phyloP scores from a whole-genome alignment of 2,329 filamentous ascomycete genomes.

The Leptoxyphium fumago region DNA sequence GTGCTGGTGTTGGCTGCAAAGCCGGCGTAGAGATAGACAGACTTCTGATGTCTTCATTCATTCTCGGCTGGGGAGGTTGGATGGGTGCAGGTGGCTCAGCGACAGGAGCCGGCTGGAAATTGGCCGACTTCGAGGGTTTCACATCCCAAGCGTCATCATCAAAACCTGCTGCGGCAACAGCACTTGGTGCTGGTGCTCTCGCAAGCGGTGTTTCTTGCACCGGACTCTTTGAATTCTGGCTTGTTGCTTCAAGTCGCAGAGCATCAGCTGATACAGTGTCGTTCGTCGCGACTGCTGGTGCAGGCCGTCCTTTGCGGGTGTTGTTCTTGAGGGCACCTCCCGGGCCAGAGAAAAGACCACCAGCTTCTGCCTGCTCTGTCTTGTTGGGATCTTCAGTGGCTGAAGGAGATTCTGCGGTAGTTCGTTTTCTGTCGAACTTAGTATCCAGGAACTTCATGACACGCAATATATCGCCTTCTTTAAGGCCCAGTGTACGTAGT shows the following conservation, averaged over 20 bases:
- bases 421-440: slow-evolving; percentile 52
- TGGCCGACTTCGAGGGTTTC: slow-evolving; percentile 56
- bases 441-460: slow-evolving; percentile 80
- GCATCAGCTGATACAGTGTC: slow-evolving; percentile 80
- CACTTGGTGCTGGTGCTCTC: slow-evolving; percentile 30
- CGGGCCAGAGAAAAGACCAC: slow-evolving; percentile 79
- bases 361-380: slow-evolving; percentile 25
- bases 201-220: slow-evolving; percentile 30
- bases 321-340: slow-evolving; percentile 89
- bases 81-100: slow-evolving; percentile 23
- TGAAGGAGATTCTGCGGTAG: slow-evolving; percentile 1
- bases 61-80: slow-evolving; percentile 30
- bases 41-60: slow-evolving; percentile 58
- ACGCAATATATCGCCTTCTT: slow-evolving; percentile 91
- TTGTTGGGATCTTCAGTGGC: slow-evolving; percentile 26
- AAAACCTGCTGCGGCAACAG: slow-evolving; percentile 45
- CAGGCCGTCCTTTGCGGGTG: slow-evolving; percentile 78
- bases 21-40: slow-evolving; percentile 49
- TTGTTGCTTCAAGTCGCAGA: slow-evolving; percentile 48
- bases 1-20: slow-evolving; percentile 37
- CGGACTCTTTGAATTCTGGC: slow-evolving; percentile 35
- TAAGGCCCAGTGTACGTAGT: slow-evolving; percentile 76
- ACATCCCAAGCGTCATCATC: slow-evolving; percentile 97
- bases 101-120: slow-evolving; percentile 22
- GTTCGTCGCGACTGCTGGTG: slow-evolving; percentile 70